Evolutionary conservation across 225 moss, liverwort and hornwort species (phyloP), one percentile per base, ranked within the genome.

Genomic region (Bryoerythrophyllum caledonicum): DNA sequence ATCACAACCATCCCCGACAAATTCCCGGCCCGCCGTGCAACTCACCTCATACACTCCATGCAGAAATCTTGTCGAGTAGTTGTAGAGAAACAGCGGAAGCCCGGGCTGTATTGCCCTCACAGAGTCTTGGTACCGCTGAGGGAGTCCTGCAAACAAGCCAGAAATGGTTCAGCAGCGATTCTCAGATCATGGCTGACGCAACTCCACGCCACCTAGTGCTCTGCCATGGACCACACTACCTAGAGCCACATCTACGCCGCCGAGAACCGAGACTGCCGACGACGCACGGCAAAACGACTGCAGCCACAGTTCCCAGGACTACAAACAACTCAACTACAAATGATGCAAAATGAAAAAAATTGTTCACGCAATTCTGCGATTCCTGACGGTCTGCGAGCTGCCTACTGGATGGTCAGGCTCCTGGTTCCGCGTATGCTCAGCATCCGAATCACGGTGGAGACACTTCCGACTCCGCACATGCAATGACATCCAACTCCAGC

Each of bases 1-100:
- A 60, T 28, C 20, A 59, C 60, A 43, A 43, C 4, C 4, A 60
- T 15, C 3, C 20, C 58, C 58, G n/a, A 19, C 41, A 19, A 32
- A 9, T 35, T 24, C 59, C 32, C 63, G 11, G 20, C 54, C 54
- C 60, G 61, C 60, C 34, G 61, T 59, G 73, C 56, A 46, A 57
- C 71, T 74, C 58, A 96, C 99, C 95, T 99, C 99, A 54, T 82
- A 99, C 65, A 99, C 95, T 23, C 99, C 99, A 79, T 95, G 94
- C 74, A 99, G 84, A 73, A 85, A 89, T 63, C 89, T 93, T 35
- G 99, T 95, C 53, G 93, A 78, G 75, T 99, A 99, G 74, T 99
- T 99, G 87, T 99, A 99, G 15, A 99, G 90, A 83, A 99, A 99
- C 40, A 99, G 88, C 16, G 99, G 93, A 74, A 99, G 82, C 44